Evolutionary conservation across 2,329 filamentous ascomycete species (phyloP), one percentile per base, ranked within the genome.

Genomic region (Mariannaea sp.): DNA sequence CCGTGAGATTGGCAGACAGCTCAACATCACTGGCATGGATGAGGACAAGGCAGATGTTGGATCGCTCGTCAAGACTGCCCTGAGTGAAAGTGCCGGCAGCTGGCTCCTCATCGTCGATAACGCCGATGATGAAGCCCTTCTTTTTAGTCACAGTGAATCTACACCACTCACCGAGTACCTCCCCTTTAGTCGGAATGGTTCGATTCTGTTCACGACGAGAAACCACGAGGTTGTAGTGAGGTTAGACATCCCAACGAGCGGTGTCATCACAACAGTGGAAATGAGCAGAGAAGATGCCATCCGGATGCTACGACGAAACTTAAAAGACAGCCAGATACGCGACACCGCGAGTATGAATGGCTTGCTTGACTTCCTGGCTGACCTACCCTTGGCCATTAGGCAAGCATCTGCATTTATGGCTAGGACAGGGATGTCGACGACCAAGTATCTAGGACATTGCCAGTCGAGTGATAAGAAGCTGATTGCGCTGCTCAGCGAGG

Each of bases 51-150:
- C 62, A 1, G 70, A 78, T 49, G 46, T 74, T 2, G 74, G 69
- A 33, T 19, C 29, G 9, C 64, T 75, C 2, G 70, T 79, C 4
- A 73, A 73, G 30, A 36, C 32, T 4, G 59, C 57, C 9, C 54
- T 79, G 2, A 70, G 65, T 29, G 45, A 65, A n/a, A 51, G 29
- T n/a, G 53, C 39, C 1, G 64, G 68, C 1, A 53, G 54, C 1
- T 79, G 74, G 76, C 62, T 79, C 1, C 49, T 79, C 33, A 62
- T 80, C 32, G 44, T 79, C n/a, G 75, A 80, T 48, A 79, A 77
- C 43, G 73, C 72, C 10, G 74, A 79, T 48, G 72, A 79, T 49
- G 41, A 42, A 4, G 51, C 68, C 1, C 49, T 75, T 2, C 48
- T 73, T 1, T 64, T 68, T 32, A 58, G 57, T 17, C 8, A 51